Evolutionary conservation across 306 rosid species (phyloP), one percentile per base, ranked within the genome.

Genomic region (Lathyrus oleraceus): DNA sequence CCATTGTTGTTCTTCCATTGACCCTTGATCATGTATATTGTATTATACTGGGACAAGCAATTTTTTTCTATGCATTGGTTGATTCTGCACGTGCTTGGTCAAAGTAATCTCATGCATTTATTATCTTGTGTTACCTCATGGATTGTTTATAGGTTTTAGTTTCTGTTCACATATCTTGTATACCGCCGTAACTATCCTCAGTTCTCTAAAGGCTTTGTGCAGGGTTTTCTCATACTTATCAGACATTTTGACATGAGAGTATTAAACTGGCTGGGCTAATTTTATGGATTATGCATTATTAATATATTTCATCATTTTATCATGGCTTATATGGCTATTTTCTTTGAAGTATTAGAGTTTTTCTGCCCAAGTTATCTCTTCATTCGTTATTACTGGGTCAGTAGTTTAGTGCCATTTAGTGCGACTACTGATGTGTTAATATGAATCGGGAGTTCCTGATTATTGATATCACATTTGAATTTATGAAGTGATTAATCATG

Each of bases 401-500:
- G 42, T 51, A 49, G 13, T 63, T 48, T 28, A 36, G 9, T 45
- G 48, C 57, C 52, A 9, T 68, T 48, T 39, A 36, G 10, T 47
- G 49, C 58, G 45, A 10, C 11, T 48, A 10, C 67, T 69, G 32
- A 20, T 71, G 58, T 53, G 16, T 43, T 57, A 40, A 45, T 27
- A 36, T 32, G 36, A 72, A 68, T 58, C 6, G 57, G 15, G 17
- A 70, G 36, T 65, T 82, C 65, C 13, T 56, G 21, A 53, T 61
- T n/a, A 54, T 48, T 36, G 70, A 60, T 27, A 70, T 25, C 15
- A 58, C 36, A 36, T 78, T 69, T 28, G 20, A 19, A 19, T 82
- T 65, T 2, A 40, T 44, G 16, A 44, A 20, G 66, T 40, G 8
- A 48, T 30, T 43, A 43, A 45, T 52, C 49, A 32, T 43, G 47